Conservation (phyloP, 2,329 filamentous ascomycete genomes). For the Reticulascus tulasneorum region DNA sequence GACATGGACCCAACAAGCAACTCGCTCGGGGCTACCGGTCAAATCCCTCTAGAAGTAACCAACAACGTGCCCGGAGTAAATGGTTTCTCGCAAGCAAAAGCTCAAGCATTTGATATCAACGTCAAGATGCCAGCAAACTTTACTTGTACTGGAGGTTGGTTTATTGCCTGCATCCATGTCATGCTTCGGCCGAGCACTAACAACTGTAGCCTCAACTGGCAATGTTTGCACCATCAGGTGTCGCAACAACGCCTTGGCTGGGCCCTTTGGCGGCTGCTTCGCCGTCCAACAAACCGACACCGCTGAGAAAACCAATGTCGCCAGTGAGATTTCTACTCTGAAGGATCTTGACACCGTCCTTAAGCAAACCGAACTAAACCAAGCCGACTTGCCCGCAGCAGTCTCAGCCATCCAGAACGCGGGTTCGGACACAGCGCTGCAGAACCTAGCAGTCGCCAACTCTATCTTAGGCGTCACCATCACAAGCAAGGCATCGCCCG, state of each 20-base stretch:
- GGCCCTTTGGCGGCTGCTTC: constrained; percentile 57
- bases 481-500: constrained; percentile 25
- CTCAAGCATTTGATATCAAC: constrained; percentile 52
- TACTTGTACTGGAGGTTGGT: constrained; percentile 46
- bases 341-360: constrained; percentile 40
- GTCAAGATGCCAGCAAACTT: constrained; percentile 47
- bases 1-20: constrained; percentile 48
- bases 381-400: constrained; percentile 40
- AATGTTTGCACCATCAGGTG: constrained; percentile 57
- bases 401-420: constrained; percentile 40
- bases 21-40: constrained; percentile 37
- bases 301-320: constrained; percentile 35
- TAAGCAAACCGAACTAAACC: constrained; percentile 46
- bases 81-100: constrained; percentile 53
- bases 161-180: not conserved
- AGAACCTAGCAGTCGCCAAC: constrained; percentile 33
- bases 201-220: constrained; percentile 45
- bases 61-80: constrained; percentile 58
- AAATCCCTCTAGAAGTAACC: constrained; percentile 44
- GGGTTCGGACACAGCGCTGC: constrained; percentile 21
- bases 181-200: not conserved
- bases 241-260: constrained; percentile 53
- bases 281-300: constrained; percentile 51
- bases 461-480: constrained; percentile 27
- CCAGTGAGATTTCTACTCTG: constrained; percentile 40